These are phyloP conservation scores for Bipolaris victoriae DNA, from an alignment of 2,329 filamentous ascomycete species.

Conservation along the genomic window DNA sequence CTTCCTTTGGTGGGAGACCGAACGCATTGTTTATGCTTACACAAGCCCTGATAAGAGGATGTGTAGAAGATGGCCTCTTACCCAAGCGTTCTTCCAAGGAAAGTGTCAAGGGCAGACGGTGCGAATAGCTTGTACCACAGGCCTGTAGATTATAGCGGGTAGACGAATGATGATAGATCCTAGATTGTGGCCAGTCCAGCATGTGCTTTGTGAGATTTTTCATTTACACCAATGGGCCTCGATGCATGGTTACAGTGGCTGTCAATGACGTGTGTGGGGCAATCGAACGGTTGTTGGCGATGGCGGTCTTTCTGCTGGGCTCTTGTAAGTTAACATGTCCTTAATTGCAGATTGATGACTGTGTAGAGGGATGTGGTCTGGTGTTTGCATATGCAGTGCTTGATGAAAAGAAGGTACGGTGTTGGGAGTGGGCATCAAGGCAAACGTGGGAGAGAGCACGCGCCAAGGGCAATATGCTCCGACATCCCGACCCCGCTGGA, in stretches of 20 bases:
- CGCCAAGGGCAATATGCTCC: slow-evolving; percentile 11
- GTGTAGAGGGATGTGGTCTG: neutral
- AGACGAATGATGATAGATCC: slow-evolving; percentile 25
- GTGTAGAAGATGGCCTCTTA: slow-evolving; percentile 1
- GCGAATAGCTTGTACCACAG: neutral
- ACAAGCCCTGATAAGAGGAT: neutral
- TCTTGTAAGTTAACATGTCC: no score
- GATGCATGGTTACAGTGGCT: slow-evolving; percentile 5
- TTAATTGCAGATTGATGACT: neutral
- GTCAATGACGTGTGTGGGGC: slow-evolving; percentile 20
- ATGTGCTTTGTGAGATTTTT: slow-evolving; percentile 19
- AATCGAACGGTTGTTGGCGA: slow-evolving; percentile 21
- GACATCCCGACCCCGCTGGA: slow-evolving; percentile 18
- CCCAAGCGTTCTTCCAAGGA: neutral
- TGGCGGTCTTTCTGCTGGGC: slow-evolving; percentile 12
- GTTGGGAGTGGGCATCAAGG: slow-evolving; percentile 3
- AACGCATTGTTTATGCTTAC: neutral
- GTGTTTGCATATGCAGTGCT: neutral
- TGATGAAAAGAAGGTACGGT: neutral
- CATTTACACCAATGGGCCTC: slow-evolving; percentile 17
- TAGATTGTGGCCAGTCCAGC: slow-evolving; percentile 31
- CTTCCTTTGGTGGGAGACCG: neutral
- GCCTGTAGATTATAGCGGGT: slow-evolving; percentile 34
- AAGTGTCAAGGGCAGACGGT: slow-evolving; percentile 2
- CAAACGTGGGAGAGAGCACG: slow-evolving; percentile 2